Percentiles rank a stretch among this genome's conserved stretches.
phyloP scores from a whole-genome alignment of 805 yeast species.

The Nakazawaea ishiwadae region DNA sequence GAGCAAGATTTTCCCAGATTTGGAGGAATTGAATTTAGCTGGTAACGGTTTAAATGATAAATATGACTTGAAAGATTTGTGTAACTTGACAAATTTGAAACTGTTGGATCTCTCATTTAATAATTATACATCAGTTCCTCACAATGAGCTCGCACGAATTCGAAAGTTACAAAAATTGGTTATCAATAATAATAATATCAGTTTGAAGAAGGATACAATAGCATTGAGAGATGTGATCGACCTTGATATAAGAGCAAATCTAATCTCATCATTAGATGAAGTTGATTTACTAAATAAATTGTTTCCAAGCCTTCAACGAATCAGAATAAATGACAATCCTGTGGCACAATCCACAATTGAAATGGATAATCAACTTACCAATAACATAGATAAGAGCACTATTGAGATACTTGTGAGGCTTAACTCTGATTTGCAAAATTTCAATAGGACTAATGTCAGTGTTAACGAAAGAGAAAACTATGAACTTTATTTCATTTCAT shows the following conservation, averaged over 20 bases:
- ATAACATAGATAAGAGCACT: slow-evolving; percentile 16
- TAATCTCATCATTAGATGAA: slow-evolving; percentile 39
- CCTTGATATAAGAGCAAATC: slow-evolving; percentile 52
- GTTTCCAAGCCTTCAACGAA: slow-evolving; percentile 38
- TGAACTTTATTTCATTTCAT: slow-evolving; percentile 61
- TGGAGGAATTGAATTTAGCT: slow-evolving; percentile 30
- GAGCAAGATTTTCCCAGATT: slow-evolving; percentile 29
- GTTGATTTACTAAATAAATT: slow-evolving; percentile 36
- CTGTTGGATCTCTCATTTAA: slow-evolving; percentile 28
- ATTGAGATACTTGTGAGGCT: slow-evolving; percentile 20
- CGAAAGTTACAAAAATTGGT: slow-evolving; percentile 19
- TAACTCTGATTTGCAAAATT: slow-evolving; percentile 24
- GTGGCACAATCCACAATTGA: slow-evolving; percentile 31
- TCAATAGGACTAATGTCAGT: slow-evolving; percentile 57
- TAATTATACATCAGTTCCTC: slow-evolving; percentile 4
- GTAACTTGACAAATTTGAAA: slow-evolving; percentile 13
- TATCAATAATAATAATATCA: not conserved
- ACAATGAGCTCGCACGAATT: not conserved
- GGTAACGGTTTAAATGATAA: slow-evolving; percentile 26
- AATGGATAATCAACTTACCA: slow-evolving; percentile 13
- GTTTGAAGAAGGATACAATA: not conserved
- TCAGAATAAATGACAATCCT: slow-evolving; percentile 54
- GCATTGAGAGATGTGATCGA: slow-evolving; percentile 14
- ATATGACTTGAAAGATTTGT: slow-evolving; percentile 9
- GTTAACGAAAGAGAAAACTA: slow-evolving; percentile 51